phyloP scores from a whole-genome alignment of 2,329 filamentous ascomycete species.

The Verticillium alfalfae region DNA sequence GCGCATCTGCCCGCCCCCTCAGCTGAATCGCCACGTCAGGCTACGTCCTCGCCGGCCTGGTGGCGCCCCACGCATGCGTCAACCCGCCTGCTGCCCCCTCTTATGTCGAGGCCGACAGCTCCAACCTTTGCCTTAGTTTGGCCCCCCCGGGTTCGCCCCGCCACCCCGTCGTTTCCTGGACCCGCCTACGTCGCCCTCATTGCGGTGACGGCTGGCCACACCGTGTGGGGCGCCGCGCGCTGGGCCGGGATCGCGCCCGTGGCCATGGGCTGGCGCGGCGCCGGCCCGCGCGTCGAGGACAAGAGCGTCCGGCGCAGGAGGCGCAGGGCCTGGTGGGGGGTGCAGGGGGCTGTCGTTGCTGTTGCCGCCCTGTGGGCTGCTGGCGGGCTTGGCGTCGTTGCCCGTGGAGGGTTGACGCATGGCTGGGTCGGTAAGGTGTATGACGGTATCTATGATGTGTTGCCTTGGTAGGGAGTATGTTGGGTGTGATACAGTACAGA shows the following conservation, averaged over 20 bases:
- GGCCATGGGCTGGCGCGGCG: conserved; percentile 40
- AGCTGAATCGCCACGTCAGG: conserved; percentile 68
- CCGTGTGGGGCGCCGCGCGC: conserved; percentile 79
- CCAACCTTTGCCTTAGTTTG: no score
- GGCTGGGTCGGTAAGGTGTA: conserved; percentile 81
- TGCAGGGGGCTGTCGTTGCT: conserved; percentile 59
- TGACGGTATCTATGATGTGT: conserved; percentile 58
- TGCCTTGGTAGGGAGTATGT: conserved; percentile 8
- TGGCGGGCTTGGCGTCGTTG: conserved; percentile 74
- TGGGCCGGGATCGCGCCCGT: conserved; percentile 66
- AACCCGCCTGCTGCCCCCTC: conserved; percentile 74
- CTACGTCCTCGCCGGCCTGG: conserved; percentile 60
- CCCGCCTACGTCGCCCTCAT: conserved; percentile 67
- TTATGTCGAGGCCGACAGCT: conserved; percentile 74
- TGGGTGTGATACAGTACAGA: neutral
- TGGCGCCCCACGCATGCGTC: conserved; percentile 66
- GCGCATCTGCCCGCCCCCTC: conserved; percentile 62
- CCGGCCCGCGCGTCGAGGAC: conserved; percentile 37
- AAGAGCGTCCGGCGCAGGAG: conserved; percentile 46
- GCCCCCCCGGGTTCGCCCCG: no score
- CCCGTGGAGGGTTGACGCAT: conserved; percentile 59
- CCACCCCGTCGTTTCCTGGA: conserved; percentile 60
- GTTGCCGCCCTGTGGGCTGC: conserved; percentile 70
- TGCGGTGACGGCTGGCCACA: conserved; percentile 64
- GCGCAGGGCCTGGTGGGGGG: conserved; percentile 62